Conservation (phyloP, 2,329 filamentous ascomycete species). For the Hansfordia pulvinata region DNA sequence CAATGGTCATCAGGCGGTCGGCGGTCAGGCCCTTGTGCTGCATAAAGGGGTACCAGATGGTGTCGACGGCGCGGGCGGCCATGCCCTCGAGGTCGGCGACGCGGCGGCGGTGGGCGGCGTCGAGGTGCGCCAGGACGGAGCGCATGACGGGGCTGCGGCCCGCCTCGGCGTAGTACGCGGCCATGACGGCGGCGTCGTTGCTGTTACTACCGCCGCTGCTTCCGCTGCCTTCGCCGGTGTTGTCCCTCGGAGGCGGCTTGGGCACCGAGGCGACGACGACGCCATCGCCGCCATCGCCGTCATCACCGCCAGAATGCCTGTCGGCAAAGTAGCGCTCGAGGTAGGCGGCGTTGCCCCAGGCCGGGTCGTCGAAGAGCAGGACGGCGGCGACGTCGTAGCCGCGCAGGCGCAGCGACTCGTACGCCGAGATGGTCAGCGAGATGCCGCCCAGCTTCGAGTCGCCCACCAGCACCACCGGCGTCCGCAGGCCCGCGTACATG, state of each 20-base stretch:
- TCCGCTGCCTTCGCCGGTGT: slow-evolving; percentile 18
- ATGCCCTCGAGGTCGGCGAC: slow-evolving; percentile 47
- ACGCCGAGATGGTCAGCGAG: slow-evolving; percentile 66
- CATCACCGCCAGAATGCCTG: no score
- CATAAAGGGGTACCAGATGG: slow-evolving; percentile 81
- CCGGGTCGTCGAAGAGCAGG: slow-evolving; percentile 51
- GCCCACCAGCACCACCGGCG: slow-evolving; percentile 61
- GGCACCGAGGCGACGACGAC: slow-evolving; percentile 45
- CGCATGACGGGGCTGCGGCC: slow-evolving; percentile 23
- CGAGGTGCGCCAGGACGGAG: slow-evolving; percentile 34
- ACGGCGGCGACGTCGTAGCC: slow-evolving; percentile 66
- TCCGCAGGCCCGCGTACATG: slow-evolving; percentile 58
- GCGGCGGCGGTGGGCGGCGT: slow-evolving; percentile 37
- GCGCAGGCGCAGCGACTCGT: slow-evolving; percentile 62
- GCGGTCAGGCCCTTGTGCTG: slow-evolving; percentile 55
- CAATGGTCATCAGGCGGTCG: slow-evolving; percentile 57
- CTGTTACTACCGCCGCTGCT: no score
- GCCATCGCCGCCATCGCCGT: slow-evolving; percentile 32
- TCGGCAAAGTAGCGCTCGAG: slow-evolving; percentile 49
- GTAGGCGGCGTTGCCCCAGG: slow-evolving; percentile 57
- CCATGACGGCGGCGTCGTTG: slow-evolving; percentile 42
- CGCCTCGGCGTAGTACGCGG: slow-evolving; percentile 44
- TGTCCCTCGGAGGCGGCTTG: slow-evolving; percentile 38
- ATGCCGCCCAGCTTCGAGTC: slow-evolving; percentile 70
- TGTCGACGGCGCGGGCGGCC: slow-evolving; percentile 42